These are phyloP conservation scores for Limtongia smithiae DNA, from an alignment of 805 yeast genomes.

Conservation along the genomic window DNA sequence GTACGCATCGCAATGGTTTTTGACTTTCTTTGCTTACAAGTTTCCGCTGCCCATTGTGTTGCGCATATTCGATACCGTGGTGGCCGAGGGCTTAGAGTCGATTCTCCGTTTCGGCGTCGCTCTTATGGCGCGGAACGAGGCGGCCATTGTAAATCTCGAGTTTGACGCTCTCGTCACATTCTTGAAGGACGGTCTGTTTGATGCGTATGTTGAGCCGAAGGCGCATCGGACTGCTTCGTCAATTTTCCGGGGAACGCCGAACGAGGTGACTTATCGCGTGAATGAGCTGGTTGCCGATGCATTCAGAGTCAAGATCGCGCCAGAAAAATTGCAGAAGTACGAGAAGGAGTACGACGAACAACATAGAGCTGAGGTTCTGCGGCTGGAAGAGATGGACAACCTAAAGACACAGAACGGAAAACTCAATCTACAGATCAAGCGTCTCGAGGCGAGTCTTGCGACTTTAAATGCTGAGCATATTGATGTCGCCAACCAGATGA, in stretches of 20 bases:
- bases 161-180: slow-evolving; percentile 77
- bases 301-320: slow-evolving; percentile 65
- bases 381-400: slow-evolving; percentile 58
- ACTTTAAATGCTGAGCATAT: slow-evolving; percentile 78
- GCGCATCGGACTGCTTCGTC: slow-evolving; percentile 3
- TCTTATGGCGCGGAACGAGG: slow-evolving; percentile 66
- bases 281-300: slow-evolving; percentile 78
- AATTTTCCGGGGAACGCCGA: slow-evolving; percentile 1
- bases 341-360: slow-evolving; percentile 71
- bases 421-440: slow-evolving; percentile 66
- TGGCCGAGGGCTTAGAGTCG: slow-evolving; percentile 89
- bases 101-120: slow-evolving; percentile 80
- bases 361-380: slow-evolving; percentile 61
- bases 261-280: slow-evolving; percentile 49
- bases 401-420: slow-evolving; percentile 65
- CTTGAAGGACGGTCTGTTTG: slow-evolving; percentile 76
- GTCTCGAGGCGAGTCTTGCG: slow-evolving; percentile 65
- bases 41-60: slow-evolving; percentile 87
- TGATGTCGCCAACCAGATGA: slow-evolving; percentile 81
- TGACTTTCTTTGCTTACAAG: slow-evolving; percentile 90
- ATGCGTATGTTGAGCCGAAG: slow-evolving; percentile 50
- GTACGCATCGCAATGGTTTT: slow-evolving; percentile 98
- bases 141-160: slow-evolving; percentile 52
- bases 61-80: slow-evolving; percentile 80
- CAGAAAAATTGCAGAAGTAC: slow-evolving; percentile 67